These are phyloP conservation scores for Solanum neorickii DNA, from an alignment of 257 asterid species.

Conservation along the genomic window DNA sequence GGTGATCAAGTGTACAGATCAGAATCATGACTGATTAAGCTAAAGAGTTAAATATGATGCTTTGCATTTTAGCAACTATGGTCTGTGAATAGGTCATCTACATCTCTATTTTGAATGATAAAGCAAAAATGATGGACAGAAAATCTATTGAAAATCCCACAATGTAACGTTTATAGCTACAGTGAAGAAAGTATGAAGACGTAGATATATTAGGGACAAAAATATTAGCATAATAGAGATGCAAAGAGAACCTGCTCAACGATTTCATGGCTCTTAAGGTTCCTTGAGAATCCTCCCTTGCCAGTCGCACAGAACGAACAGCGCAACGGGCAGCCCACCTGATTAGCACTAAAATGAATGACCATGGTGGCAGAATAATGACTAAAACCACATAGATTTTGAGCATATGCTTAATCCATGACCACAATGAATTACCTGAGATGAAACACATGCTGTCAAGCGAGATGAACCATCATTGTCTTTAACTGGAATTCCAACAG, in stretches of 20 bases:
- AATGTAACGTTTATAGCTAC: background rate
- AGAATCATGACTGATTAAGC: background rate
- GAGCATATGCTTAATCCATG: background rate
- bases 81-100: background rate
- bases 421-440: conserved; percentile 47
- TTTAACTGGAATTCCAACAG: conserved; percentile 87
- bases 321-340: conserved; percentile 95
- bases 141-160: background rate
- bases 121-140: background rate
- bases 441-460: conserved; percentile 92
- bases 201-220: background rate
- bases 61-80: background rate
- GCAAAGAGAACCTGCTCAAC: conserved; percentile 63
- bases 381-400: background rate
- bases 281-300: conserved; percentile 90
- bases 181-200: background rate
- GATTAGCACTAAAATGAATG: conserved; percentile 4
- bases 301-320: conserved; percentile 98
- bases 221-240: background rate
- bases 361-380: background rate
- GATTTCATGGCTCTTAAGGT: conserved; percentile 87
- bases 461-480: conserved; percentile 65
- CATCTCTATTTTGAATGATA: background rate
- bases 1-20: background rate
- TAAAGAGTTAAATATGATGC: background rate